Base-by-base conservation (phyloP, 352 stramenopile species). In the Pythium rhizo-oryzae region DNA sequence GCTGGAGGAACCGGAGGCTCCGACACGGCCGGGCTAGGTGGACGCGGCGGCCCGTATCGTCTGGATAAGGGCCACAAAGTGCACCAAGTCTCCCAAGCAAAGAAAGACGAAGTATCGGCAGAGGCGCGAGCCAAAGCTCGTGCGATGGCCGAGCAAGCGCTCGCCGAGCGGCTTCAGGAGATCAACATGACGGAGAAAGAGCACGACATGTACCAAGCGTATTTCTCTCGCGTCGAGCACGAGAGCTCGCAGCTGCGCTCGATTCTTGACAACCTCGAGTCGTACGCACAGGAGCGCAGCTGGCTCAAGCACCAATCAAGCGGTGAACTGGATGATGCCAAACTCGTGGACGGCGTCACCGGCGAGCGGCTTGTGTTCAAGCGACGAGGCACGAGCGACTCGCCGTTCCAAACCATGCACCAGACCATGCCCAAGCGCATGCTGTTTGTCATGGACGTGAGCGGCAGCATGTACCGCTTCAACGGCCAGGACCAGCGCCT, bases 291-390 rank as follows among this genome's bases (percentile, higher is more conserved):
- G n/a, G 96, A 99, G 69, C 78, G 94, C 1, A 89, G 80, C 25
- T 99, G 97, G 97, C 64, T 98, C 37, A 96, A 95, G 70, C 91
- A 97, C 65, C 93, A 99, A 73, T 90, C 81, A 23, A 89, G 84
- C 53, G 96, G 96, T n/a, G 96, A 99, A 62, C 69, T 98, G n/a
- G 97, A 99, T 62, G 97, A 99, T 69, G 80, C 85, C 11, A 97
- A 96, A 71, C 80, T 99, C n/a, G 93, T 99, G 23, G 96, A 99
- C 74, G 90, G 87, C 23, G 74, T 98, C 41, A 89, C 92, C 28
- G 96, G 96, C 25, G 95, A 98, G 49, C 87, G 85, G 1, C 78
- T 97, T 35, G 87, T 99, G 33, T 99, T 97, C 71, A 99, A 98
- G 69, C 82, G 90, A 18, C 87, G 96, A 19, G 95, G 94, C 2